phyloP scores from a whole-genome alignment of 345 rosid species.

The Linum lewisii region DNA sequence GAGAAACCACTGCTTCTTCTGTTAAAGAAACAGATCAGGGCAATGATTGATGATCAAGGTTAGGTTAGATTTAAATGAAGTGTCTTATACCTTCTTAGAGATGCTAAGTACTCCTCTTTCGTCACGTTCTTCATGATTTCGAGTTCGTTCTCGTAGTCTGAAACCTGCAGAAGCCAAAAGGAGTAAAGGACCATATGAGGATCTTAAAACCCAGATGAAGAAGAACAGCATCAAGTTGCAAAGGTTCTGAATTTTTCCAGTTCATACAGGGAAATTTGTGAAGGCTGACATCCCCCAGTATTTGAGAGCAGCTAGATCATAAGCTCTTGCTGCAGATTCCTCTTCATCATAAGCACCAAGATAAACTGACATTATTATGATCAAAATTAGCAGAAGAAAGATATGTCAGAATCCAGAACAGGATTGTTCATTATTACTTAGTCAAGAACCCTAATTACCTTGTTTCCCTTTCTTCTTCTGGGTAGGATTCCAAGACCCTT shows the following conservation, averaged over 20 bases:
- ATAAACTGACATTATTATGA: slow-evolving; percentile 22
- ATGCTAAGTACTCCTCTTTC: slow-evolving; percentile 32
- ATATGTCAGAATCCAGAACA: not conserved
- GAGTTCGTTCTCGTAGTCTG: slow-evolving; percentile 28
- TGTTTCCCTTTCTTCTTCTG: slow-evolving; percentile 40
- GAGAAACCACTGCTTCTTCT: slow-evolving; percentile 43
- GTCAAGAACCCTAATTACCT: slow-evolving; percentile 10
- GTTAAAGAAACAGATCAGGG: not conserved
- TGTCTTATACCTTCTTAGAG: slow-evolving; percentile 25
- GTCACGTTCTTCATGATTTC: slow-evolving; percentile 29
- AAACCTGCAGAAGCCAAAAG: slow-evolving; percentile 9
- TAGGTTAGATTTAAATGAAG: not conserved
- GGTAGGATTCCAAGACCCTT: slow-evolving; percentile 37
- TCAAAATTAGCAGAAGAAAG: slow-evolving; percentile 2
- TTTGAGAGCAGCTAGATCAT: slow-evolving; percentile 36
- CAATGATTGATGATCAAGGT: slow-evolving; percentile 3
- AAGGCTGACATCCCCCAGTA: slow-evolving; percentile 30
- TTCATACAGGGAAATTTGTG: slow-evolving; percentile 26
- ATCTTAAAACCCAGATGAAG: not conserved
- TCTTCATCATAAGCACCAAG: slow-evolving; percentile 40
- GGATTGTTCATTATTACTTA: not conserved
- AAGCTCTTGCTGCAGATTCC: slow-evolving; percentile 38
- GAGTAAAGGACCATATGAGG: not conserved
- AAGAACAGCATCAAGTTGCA: not conserved
- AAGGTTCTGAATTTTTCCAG: not conserved